Evolutionary conservation across 129 eudicot genomes (phyloP).

Genomic region (Gnaphalium uliginosum): DNA sequence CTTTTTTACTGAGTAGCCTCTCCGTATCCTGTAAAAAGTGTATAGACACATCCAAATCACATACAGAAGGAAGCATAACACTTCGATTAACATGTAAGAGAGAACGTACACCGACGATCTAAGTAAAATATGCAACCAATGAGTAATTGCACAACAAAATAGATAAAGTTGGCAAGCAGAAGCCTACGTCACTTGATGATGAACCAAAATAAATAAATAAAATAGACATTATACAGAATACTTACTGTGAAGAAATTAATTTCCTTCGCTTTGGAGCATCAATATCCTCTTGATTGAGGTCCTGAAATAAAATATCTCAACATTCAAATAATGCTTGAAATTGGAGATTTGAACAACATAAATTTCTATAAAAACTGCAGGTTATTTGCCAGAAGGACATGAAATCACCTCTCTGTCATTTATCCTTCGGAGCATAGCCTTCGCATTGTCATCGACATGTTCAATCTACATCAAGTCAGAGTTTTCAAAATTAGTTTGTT

Average conservation of each 20-base stretch:
- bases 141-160: neutral
- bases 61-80: neutral
- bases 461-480: conserved; percentile 50
- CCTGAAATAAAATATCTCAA: conserved; percentile 43
- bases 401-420: conserved; percentile 70
- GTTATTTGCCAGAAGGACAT: neutral
- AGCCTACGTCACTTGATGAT: neutral
- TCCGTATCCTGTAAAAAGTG: conserved; percentile 68
- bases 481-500: neutral
- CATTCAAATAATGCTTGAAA: conserved; percentile 13
- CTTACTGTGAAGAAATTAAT: conserved; percentile 38
- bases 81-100: neutral
- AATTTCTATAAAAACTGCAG: neutral
- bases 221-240: neutral
- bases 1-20: conserved; percentile 82
- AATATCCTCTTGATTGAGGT: conserved; percentile 47
- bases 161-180: neutral
- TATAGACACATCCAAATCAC: conserved; percentile 24
- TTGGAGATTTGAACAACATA: neutral
- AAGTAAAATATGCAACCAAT: neutral
- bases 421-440: conserved; percentile 55
- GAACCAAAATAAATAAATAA: neutral
- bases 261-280: conserved; percentile 80
- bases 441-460: conserved; percentile 73
- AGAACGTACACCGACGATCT: neutral